Percentiles rank a stretch among this genome's conserved stretches.
Evolutionary conservation across 352 stramenopile genomes (phyloP).

Genomic region (Globisporangium sylvaticum): DNA sequence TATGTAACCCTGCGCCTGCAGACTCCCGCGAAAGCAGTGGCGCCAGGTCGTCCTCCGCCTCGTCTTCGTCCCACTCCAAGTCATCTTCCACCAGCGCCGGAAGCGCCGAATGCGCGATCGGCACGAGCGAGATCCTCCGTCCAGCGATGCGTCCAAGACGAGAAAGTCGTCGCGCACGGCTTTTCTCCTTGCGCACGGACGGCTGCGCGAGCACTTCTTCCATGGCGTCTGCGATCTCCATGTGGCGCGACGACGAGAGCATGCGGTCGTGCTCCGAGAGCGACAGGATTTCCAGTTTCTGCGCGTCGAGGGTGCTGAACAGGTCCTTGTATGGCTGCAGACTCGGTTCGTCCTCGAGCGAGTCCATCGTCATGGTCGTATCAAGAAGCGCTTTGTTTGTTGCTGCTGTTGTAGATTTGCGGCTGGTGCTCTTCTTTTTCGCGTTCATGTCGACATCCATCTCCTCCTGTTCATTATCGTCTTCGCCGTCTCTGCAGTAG

Average conservation of each 20-base stretch:
- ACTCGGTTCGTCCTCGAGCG: conserved; percentile 19
- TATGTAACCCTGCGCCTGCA: neutral
- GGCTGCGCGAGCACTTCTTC: conserved; percentile 62
- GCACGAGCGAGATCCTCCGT: conserved; percentile 42
- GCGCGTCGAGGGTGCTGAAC: conserved; percentile 44
- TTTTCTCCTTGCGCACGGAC: conserved; percentile 56
- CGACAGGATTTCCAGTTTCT: conserved; percentile 62
- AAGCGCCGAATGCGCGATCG: conserved; percentile 30
- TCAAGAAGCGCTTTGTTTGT: conserved; percentile 2
- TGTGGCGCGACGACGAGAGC: conserved; percentile 58
- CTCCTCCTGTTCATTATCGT: neutral
- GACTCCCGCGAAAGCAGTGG: neutral
- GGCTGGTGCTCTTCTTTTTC: neutral
- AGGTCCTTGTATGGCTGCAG: conserved; percentile 48
- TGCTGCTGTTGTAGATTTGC: neutral
- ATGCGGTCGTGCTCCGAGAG: conserved; percentile 53
- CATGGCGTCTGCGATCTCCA: conserved; percentile 72
- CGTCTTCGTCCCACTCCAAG: conserved; percentile 46
- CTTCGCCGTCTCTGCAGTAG: neutral
- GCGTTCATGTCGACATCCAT: conserved; percentile 10
- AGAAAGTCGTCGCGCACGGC: conserved; percentile 54
- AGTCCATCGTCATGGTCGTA: conserved; percentile 14
- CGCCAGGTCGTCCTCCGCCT: conserved; percentile 25
- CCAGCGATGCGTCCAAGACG: conserved; percentile 50
- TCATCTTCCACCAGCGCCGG: conserved; percentile 39